These are phyloP conservation scores for Xylaria multiplex DNA, from an alignment of 2,329 filamentous ascomycete genomes.

Conservation along the genomic window DNA sequence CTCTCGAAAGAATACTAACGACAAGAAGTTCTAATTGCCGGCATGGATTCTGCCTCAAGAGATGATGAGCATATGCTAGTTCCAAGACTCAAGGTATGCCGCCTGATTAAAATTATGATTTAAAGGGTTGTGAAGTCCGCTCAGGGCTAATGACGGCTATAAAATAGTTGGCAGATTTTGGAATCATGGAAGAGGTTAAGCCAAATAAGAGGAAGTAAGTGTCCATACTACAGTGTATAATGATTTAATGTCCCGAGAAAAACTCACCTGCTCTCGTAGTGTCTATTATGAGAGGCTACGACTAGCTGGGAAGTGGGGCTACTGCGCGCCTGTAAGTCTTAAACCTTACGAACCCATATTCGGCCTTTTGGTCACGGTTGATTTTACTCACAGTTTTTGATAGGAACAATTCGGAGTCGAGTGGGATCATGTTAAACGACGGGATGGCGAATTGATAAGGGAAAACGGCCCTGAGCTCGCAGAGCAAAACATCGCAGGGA, in stretches of 20 bases:
- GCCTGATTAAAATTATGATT: not conserved
- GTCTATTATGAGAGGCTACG: not conserved
- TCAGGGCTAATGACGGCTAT: not conserved
- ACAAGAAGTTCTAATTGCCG: not conserved
- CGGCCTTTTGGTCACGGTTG: too few relatives aligned
- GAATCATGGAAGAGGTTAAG: not conserved
- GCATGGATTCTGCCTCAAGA: not conserved
- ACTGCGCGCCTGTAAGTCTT: not conserved
- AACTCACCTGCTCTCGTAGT: not conserved
- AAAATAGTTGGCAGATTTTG: conserved; percentile 1
- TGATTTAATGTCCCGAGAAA: not conserved
- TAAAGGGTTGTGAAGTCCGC: not conserved
- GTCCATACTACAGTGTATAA: not conserved
- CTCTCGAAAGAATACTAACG: not conserved
- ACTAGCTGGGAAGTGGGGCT: not conserved
- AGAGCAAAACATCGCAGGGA: not conserved
- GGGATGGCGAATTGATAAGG: not conserved
- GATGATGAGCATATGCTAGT: not conserved
- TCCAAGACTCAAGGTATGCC: conserved; percentile 1
- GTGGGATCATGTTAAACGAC: not conserved
- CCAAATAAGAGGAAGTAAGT: conserved; percentile 2
- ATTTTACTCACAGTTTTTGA: not conserved
- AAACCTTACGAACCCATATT: not conserved
- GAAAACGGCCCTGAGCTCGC: not conserved
- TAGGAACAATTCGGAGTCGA: conserved; percentile 2